Evolutionary conservation across 352 stramenopile species (phyloP).

Genomic region (Phytophthora cactorum): DNA sequence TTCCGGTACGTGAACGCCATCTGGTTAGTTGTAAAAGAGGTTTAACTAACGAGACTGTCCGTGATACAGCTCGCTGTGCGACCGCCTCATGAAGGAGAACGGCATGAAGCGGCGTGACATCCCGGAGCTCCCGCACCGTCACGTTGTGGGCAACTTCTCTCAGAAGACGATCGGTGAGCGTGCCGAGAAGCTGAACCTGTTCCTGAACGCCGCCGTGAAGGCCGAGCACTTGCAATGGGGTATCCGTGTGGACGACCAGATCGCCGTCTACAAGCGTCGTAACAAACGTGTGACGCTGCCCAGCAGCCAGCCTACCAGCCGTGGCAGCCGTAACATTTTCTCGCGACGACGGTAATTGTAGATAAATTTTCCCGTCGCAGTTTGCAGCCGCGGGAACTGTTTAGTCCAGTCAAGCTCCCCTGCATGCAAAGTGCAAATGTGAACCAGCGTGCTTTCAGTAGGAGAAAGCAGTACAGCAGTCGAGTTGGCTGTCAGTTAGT

Average conservation of each 20-base stretch:
- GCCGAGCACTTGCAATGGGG: conserved; percentile 89
- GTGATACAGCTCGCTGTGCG: conserved; percentile 67
- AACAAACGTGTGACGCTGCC: conserved; percentile 69
- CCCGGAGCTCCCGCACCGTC: conserved; percentile 81
- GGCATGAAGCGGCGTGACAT: conserved; percentile 87
- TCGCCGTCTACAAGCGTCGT: conserved; percentile 89
- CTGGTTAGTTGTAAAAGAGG: not conserved
- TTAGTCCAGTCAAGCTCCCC: conserved; percentile 33
- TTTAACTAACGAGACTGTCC: conserved; percentile 1
- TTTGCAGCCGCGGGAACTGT: conserved; percentile 18
- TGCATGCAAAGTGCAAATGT: conserved; percentile 24
- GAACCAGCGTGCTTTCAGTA: conserved; percentile 35
- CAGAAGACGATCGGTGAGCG: conserved; percentile 83
- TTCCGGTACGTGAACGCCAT: conserved; percentile 62
- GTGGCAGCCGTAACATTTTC: conserved; percentile 68
- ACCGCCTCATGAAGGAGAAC: conserved; percentile 87
- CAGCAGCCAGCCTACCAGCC: conserved; percentile 41
- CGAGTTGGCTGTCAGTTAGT: conserved; percentile 21
- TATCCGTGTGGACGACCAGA: conserved; percentile 88
- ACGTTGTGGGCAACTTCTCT: conserved; percentile 87
- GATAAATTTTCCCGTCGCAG: conserved; percentile 19
- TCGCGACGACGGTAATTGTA: conserved; percentile 71
- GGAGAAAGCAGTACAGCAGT: conserved; percentile 34
- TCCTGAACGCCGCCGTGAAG: conserved; percentile 75
- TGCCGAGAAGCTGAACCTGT: conserved; percentile 88